Conservation (phyloP, 2,329 filamentous ascomycete species). For the Talaromyces sp. region DNA sequence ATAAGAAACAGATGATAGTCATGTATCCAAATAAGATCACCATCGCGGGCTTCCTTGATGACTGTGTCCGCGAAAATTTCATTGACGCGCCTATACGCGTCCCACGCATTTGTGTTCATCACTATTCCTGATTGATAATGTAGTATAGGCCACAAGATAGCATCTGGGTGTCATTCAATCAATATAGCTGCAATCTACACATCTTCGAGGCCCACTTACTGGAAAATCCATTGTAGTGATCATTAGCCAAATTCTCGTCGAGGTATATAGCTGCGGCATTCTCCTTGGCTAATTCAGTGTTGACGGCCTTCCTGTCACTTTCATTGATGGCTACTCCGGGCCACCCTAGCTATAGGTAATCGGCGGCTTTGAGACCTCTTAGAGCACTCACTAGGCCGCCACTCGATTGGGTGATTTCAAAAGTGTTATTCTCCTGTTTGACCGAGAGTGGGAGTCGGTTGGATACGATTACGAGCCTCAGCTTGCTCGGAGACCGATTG, state of each 20-base stretch:
- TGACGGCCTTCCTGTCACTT: slow-evolving; percentile 63
- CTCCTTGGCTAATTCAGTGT: slow-evolving; percentile 74
- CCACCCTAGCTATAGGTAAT: slow-evolving; percentile 97
- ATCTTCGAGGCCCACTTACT: slow-evolving; percentile 58
- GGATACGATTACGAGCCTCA: slow-evolving; percentile 82
- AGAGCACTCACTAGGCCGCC: slow-evolving; percentile 89
- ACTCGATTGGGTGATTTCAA: slow-evolving; percentile 85
- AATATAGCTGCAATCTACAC: neutral
- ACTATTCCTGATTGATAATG: slow-evolving; percentile 96
- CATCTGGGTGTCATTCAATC: slow-evolving; percentile 72
- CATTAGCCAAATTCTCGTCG: slow-evolving; percentile 81
- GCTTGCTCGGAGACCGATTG: no score
- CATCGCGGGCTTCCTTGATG: slow-evolving; percentile 78
- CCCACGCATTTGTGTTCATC: slow-evolving; percentile 86
- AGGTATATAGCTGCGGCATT: slow-evolving; percentile 85
- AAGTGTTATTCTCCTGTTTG: slow-evolving; percentile 79
- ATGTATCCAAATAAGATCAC: slow-evolving; percentile 90
- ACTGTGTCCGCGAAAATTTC: slow-evolving; percentile 82
- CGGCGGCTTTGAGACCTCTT: slow-evolving; percentile 82
- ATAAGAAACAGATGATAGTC: slow-evolving; percentile 95
- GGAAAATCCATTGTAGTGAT: slow-evolving; percentile 94
- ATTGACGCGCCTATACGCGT: slow-evolving; percentile 85
- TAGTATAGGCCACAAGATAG: slow-evolving; percentile 94
- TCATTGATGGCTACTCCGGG: slow-evolving; percentile 85
- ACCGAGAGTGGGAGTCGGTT: slow-evolving; percentile 92